A percentile compares a stretch with the other conserved stretches of the same genome.
These are phyloP conservation scores for Solanum rostratum DNA, from an alignment of 257 asterid species.

Conservation along the genomic window DNA sequence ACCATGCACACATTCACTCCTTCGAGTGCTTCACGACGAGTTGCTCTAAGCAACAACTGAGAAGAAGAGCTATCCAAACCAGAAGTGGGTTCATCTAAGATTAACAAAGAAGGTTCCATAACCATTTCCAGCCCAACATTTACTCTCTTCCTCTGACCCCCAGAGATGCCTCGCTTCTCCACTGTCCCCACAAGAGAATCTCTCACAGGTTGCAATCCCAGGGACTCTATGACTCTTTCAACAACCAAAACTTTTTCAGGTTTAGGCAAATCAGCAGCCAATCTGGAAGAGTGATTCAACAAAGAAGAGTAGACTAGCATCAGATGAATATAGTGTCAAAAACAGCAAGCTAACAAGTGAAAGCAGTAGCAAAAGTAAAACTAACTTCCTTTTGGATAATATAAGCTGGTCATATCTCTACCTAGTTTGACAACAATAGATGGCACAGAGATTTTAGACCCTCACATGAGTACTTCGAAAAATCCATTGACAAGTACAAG, in stretches of 20 bases:
- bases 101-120: constrained; percentile 94
- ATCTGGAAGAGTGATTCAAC: constrained; percentile 24
- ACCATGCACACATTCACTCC: constrained; percentile 97
- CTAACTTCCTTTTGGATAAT: not conserved
- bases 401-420: not conserved
- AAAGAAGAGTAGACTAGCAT: not conserved
- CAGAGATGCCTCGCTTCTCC: constrained; percentile 95
- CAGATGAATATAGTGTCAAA: not conserved
- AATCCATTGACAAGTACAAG: not conserved
- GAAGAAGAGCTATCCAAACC: constrained; percentile 98
- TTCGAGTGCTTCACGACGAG: constrained; percentile 97
- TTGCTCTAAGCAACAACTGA: constrained; percentile 83
- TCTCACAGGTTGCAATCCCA: constrained; percentile 85
- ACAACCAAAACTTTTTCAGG: constrained; percentile 84
- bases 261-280: constrained; percentile 55
- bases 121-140: constrained; percentile 99
- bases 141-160: constrained; percentile 96
- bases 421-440: not conserved
- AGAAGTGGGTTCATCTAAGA: constrained; percentile 98
- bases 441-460: not conserved
- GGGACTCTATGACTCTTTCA: constrained; percentile 83
- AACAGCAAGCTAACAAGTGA: not conserved
- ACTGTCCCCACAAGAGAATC: constrained; percentile 97
- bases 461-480: not conserved
- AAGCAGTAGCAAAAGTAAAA: not conserved